A percentile compares a stretch with the other conserved stretches of the same genome.
These are phyloP conservation scores for Schizophyllum amplum DNA, from an alignment of 1,284 basidiomycete species.

Conservation along the genomic window DNA sequence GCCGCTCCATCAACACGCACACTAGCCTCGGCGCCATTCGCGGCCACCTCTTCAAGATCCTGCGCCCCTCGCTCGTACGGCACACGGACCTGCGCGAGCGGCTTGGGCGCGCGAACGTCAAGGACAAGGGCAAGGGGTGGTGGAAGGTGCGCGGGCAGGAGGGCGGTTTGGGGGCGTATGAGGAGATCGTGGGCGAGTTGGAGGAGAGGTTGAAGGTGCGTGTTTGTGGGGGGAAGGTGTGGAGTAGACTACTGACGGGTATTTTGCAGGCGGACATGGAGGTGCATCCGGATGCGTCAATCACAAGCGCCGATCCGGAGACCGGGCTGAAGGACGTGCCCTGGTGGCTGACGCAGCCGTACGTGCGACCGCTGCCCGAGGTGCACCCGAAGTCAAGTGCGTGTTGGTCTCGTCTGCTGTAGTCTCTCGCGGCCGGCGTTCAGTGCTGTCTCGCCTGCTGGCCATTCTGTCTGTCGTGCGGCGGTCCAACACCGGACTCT, in stretches of 20 bases:
- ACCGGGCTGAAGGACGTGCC: conserved; percentile 61
- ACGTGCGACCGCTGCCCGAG: conserved; percentile 50
- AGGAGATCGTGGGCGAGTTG: conserved; percentile 60
- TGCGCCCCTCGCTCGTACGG: conserved; percentile 68
- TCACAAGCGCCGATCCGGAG: conserved; percentile 14
- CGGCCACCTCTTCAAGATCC: conserved; percentile 88
- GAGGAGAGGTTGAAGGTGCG: conserved; percentile 56
- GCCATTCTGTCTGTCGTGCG: neutral
- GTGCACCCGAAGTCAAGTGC: neutral
- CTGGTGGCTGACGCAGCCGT: conserved; percentile 83
- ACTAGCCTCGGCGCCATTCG: conserved; percentile 78
- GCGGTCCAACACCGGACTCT: neutral
- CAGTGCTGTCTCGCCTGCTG: neutral
- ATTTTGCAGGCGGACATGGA: neutral
- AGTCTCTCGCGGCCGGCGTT: too few species aligned
- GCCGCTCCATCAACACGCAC: conserved; percentile 61
- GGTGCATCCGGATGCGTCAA: neutral
- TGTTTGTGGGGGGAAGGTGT: too few species aligned
- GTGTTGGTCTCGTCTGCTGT: neutral
- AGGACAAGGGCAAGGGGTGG: conserved; percentile 23
- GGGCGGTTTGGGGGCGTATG: conserved; percentile 45
- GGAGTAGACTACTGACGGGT: too few species aligned
- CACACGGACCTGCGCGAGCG: conserved; percentile 70
- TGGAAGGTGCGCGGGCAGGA: conserved; percentile 17
- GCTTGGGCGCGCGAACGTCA: conserved; percentile 46